Percentiles rank a stretch among this genome's conserved stretches.
These are phyloP conservation scores for Coelastrella sp. DNA, from an alignment of 139 green algal species.

Conservation along the genomic window DNA sequence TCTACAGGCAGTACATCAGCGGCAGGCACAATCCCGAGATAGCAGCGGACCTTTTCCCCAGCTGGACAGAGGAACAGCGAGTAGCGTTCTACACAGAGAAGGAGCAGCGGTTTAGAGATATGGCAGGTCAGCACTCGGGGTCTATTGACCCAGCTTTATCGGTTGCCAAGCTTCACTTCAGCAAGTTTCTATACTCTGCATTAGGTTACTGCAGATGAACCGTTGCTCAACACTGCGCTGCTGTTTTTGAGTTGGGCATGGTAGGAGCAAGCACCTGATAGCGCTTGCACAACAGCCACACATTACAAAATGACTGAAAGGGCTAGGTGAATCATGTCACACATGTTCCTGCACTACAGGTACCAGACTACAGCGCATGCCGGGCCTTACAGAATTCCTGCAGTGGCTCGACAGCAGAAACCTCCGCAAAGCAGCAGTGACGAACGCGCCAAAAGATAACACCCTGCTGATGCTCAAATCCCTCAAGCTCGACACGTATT, in stretches of 20 bases:
- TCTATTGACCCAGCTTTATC: too few relatives aligned
- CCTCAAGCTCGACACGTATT: conserved; percentile 72
- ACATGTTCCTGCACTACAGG: background rate
- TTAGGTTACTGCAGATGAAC: background rate
- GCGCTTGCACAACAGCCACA: too few relatives aligned
- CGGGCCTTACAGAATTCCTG: conserved; percentile 76
- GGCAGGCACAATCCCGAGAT: conserved; percentile 82
- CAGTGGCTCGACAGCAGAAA: conserved; percentile 60
- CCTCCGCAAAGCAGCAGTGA: conserved; percentile 79
- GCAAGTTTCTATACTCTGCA: background rate
- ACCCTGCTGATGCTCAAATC: conserved; percentile 80
- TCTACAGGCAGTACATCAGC: conserved; percentile 56
- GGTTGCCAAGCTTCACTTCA: too few relatives aligned
- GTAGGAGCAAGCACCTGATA: too few relatives aligned
- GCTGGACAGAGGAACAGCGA: conserved; percentile 62
- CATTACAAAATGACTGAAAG: too few relatives aligned
- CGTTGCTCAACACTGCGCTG: too few relatives aligned
- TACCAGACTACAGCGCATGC: conserved; percentile 51
- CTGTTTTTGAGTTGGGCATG: too few relatives aligned
- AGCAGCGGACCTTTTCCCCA: conserved; percentile 78
- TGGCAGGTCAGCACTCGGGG: conserved; percentile 53
- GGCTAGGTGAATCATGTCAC: too few relatives aligned
- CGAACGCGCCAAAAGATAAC: conserved; percentile 85
- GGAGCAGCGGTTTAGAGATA: conserved; percentile 72
- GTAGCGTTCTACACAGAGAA: conserved; percentile 76